Conservation (phyloP, 169 alveolate species). For the Perkinsus olseni region DNA sequence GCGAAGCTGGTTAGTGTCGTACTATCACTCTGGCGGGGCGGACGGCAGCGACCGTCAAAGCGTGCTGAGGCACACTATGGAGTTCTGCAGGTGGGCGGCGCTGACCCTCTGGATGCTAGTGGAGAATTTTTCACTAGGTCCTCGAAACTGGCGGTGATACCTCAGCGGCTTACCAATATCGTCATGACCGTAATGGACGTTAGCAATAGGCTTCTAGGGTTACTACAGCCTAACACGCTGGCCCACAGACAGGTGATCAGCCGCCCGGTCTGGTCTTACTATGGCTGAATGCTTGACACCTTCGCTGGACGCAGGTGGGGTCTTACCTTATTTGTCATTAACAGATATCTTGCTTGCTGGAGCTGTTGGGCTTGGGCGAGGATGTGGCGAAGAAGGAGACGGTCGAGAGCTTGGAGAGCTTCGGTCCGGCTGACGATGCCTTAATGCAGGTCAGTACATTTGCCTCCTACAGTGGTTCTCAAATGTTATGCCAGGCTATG, state of each 20-base stretch:
- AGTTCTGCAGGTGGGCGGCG: neutral
- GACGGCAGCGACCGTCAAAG: neutral
- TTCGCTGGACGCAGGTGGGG: neutral
- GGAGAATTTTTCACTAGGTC: neutral
- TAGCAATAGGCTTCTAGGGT: neutral
- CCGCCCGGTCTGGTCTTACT: neutral
- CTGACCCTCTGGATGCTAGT: neutral
- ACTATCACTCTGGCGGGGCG: neutral
- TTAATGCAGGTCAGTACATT: neutral
- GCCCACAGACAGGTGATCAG: neutral
- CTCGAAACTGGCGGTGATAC: neutral
- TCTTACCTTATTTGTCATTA: neutral
- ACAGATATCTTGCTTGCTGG: neutral
- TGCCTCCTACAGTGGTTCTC: neutral
- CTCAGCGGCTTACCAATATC: neutral
- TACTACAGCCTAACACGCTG: neutral
- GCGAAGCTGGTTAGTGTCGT: neutral
- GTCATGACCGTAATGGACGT: neutral
- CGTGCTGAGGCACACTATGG: neutral
- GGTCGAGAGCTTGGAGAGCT: neutral
- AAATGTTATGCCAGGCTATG: neutral
- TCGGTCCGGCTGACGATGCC: neutral
- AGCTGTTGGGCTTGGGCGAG: neutral
- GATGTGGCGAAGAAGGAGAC: neutral
- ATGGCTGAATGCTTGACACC: no score